Evolutionary conservation across 2,329 filamentous ascomycete genomes (phyloP).

Genomic region (Simplicillium aogashimaense): DNA sequence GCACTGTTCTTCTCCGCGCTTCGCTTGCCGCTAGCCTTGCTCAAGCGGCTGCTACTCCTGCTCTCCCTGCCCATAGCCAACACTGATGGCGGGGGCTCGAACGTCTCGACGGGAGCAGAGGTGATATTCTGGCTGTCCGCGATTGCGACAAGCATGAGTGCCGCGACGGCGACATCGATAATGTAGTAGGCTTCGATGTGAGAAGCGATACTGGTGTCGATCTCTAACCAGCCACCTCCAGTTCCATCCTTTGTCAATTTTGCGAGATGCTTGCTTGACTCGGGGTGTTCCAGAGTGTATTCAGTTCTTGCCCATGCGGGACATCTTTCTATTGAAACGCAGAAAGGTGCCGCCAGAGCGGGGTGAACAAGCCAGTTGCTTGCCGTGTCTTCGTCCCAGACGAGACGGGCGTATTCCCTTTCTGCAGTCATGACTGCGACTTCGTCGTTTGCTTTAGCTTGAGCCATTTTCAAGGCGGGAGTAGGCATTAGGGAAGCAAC

Average conservation of each 20-base stretch:
- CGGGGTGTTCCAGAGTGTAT: slow-evolving; percentile 56
- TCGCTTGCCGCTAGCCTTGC: slow-evolving; percentile 16
- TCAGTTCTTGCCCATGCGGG: slow-evolving; percentile 51
- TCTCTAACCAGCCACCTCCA: slow-evolving; percentile 48
- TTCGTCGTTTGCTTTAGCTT: slow-evolving; percentile 49
- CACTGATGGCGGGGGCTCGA: slow-evolving; percentile 45
- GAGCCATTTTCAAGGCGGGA: slow-evolving; percentile 52
- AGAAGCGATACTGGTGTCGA: slow-evolving; percentile 50
- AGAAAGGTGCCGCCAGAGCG: slow-evolving; percentile 52
- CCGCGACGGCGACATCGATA: slow-evolving; percentile 51
- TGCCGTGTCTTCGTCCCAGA: slow-evolving; percentile 56
- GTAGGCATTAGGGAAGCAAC: slow-evolving; percentile 60
- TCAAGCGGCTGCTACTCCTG: slow-evolving; percentile 12
- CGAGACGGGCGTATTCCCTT: slow-evolving; percentile 58
- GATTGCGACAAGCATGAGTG: slow-evolving; percentile 49
- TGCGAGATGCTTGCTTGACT: slow-evolving; percentile 50
- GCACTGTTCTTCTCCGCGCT: slow-evolving; percentile 13
- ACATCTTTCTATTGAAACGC: slow-evolving; percentile 46
- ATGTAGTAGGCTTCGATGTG: slow-evolving; percentile 53
- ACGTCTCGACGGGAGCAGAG: slow-evolving; percentile 34
- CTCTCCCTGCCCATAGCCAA: slow-evolving; percentile 8
- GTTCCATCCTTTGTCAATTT: slow-evolving; percentile 51
- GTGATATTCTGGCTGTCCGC: slow-evolving; percentile 40
- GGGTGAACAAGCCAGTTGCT: slow-evolving; percentile 56
- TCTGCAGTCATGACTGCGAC: slow-evolving; percentile 53